These are phyloP conservation scores for Microcera coccophila DNA, from an alignment of 2,329 filamentous ascomycete genomes.

Conservation along the genomic window DNA sequence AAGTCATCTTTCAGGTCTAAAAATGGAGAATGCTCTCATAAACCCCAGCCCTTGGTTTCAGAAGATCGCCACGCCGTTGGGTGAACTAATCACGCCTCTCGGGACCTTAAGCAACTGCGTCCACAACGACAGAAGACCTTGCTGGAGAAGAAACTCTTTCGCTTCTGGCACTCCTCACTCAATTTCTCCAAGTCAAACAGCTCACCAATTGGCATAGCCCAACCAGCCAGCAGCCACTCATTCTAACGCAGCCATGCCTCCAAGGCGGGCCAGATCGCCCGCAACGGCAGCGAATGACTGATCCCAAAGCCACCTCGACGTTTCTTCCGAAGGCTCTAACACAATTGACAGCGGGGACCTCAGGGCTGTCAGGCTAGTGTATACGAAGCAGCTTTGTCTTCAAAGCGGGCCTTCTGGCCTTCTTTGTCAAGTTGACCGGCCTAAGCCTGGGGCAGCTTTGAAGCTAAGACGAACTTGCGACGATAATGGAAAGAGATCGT, in stretches of 20 bases:
- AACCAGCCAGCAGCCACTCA: constrained; percentile 46
- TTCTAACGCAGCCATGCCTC: constrained; percentile 46
- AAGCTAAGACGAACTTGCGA: constrained; percentile 52
- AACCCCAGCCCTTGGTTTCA: too few species aligned
- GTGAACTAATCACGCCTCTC: constrained; percentile 37
- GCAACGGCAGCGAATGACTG: constrained; percentile 52
- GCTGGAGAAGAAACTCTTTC: constrained; percentile 45
- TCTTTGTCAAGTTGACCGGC: constrained; percentile 34
- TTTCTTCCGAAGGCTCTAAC: constrained; percentile 45
- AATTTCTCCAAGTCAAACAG: constrained; percentile 33
- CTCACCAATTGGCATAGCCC: constrained; percentile 43
- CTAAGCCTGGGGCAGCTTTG: constrained; percentile 40
- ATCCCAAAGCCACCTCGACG: constrained; percentile 56
- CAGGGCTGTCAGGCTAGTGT: constrained; percentile 32
- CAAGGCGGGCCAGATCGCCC: constrained; percentile 50
- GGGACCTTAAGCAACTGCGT: constrained; percentile 22
- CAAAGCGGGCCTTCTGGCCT: too few species aligned
- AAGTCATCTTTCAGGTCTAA: too few species aligned
- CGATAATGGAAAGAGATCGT: constrained; percentile 47
- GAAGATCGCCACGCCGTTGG: constrained; percentile 38
- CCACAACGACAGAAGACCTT: constrained; percentile 41
- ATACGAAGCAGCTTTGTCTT: too few species aligned
- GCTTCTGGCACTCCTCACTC: constrained; percentile 49
- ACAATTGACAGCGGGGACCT: constrained; percentile 35
- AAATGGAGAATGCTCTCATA: too few species aligned